Base-by-base conservation (phyloP, 2,329 filamentous ascomycete genomes). In the Ilyonectria mors-panacis region DNA sequence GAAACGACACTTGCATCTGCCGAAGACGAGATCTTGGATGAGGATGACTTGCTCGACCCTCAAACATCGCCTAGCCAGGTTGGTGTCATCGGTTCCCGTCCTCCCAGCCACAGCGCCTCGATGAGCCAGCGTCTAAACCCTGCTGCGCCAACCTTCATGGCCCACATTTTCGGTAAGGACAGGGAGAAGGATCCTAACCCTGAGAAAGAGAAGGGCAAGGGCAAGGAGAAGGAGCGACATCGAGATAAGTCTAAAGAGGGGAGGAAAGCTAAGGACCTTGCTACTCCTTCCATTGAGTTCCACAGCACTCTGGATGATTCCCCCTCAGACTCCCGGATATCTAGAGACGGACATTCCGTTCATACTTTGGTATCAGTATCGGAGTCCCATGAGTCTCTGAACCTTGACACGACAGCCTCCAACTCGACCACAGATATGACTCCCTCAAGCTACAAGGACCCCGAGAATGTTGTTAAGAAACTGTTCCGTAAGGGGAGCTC, bases 71-170 rank as follows among this genome's bases (percentile, higher is more conserved):
- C 87, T 6, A 88, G 86, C 60, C 86, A 90, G 50, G 87, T 92
- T 2, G 89, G 90, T 23, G 87, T 92, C 1, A 98, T 98, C 71
- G 95, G 95, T 26, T 97, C 94, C 53, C 90, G 91, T 3, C 94
- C 92, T 2, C 82, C 83, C 5, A 79, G 77, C 7, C 70, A 78
- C 7, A 73, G 81, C 44, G 84, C 79, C 17, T 79, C 77, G 79
- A 87, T 75, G 84, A 91, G 77, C 80, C 90, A 79, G 82, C 91
- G 81, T 75, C 86, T 98, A 30, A 98, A 99, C 75, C 96, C 96
- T 8, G 89, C 93, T 7, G 96, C 95, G 0, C 95, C 95, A 9
- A 93, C 92, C 1, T 98, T 98, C 78, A 95, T 92, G 81, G 91
- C 87, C 10, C 87, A 91, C 42, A 89, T 96, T 65, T 88, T 90